phyloP scores from a whole-genome alignment of 257 asterid species.

The Parsonsia alboflavescens region DNA sequence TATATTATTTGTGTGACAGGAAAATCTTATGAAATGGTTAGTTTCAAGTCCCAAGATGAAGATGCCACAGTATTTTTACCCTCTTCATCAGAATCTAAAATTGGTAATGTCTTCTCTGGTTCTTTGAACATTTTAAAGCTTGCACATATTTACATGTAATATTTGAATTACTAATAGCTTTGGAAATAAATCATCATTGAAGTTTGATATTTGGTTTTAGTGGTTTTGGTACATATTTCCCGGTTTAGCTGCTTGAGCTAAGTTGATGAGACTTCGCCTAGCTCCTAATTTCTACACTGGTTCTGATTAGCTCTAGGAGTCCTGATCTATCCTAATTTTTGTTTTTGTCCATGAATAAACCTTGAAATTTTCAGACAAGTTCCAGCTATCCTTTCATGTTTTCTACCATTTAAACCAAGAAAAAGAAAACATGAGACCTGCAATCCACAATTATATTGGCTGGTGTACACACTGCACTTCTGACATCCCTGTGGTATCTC shows the following conservation, averaged over 20 bases:
- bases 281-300: background rate
- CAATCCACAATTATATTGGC: background rate
- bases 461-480: background rate
- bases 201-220: background rate
- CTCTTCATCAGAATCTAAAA: conserved; percentile 45
- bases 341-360: background rate
- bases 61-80: conserved; percentile 45
- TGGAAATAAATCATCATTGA: background rate
- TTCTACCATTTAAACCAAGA: background rate
- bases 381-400: background rate
- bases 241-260: background rate
- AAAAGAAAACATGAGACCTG: background rate
- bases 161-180: background rate
- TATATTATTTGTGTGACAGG: conserved; percentile 30
- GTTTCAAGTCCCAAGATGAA: conserved; percentile 39
- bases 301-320: background rate
- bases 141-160: background rate
- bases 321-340: background rate
- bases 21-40: conserved; percentile 56
- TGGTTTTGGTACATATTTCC: background rate
- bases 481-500: background rate
- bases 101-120: conserved; percentile 38
- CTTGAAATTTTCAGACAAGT: background rate
- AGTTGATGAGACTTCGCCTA: background rate
- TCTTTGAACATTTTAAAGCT: background rate